phyloP scores from a whole-genome alignment of 352 stramenopile species.

The Globisporangium recalcitrans region DNA sequence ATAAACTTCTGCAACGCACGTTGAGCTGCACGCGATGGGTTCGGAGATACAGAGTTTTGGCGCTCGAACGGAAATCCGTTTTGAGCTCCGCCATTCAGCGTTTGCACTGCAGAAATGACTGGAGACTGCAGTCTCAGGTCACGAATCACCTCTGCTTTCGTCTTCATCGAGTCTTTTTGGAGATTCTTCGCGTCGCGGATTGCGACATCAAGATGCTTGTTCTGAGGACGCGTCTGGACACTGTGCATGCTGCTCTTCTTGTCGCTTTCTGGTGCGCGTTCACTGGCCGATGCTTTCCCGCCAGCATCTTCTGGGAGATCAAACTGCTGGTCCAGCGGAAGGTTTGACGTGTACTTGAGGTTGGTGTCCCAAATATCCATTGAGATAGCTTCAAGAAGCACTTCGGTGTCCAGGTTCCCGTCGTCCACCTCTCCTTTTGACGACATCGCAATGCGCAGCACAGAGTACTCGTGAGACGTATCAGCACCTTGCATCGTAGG shows the following conservation, averaged over 20 bases:
- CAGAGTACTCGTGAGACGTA: constrained; percentile 49
- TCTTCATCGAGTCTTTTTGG: constrained; percentile 7
- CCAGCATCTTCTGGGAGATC: constrained; percentile 38
- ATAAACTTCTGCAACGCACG: constrained; percentile 68
- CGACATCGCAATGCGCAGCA: constrained; percentile 79
- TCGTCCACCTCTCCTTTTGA: constrained; percentile 51
- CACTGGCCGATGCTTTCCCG: constrained; percentile 1
- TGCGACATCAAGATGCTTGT: constrained; percentile 5
- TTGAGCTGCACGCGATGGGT: constrained; percentile 42
- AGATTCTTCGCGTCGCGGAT: not conserved
- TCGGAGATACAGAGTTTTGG: constrained; percentile 47
- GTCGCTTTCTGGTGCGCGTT: not conserved
- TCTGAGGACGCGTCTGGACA: not conserved
- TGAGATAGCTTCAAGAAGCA: constrained; percentile 81
- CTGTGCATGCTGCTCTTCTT: constrained; percentile 1
- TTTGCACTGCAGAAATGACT: not conserved
- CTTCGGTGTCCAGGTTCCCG: constrained; percentile 63
- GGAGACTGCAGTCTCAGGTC: constrained; percentile 14
- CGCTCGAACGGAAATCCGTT: constrained; percentile 14
- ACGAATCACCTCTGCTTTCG: constrained; percentile 15
- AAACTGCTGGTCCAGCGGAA: constrained; percentile 61
- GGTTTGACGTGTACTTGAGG: constrained; percentile 79
- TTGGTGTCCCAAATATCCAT: constrained; percentile 84
- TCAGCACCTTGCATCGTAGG: constrained; percentile 21
- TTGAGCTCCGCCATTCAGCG: not conserved